Conservation (phyloP, 306 rosid genomes). For the Malus domestica region ASM211411v1 NC_041795.1:36261501-36262000, state of each 20-base stretch:
- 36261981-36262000: conserved; percentile 8
- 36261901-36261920: conserved; percentile 62
- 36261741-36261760: conserved; percentile 45
- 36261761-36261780: conserved; percentile 69
- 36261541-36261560: neutral
- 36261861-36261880: conserved; percentile 35
- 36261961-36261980: conserved; percentile 32
- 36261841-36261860: conserved; percentile 38
- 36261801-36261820: conserved; percentile 68
- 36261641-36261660: neutral
- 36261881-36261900: conserved; percentile 89
- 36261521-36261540: neutral
- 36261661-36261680: conserved; percentile 46
- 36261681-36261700: conserved; percentile 5
- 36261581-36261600: neutral
- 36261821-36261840: conserved; percentile 74
- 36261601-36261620: neutral
- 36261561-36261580: neutral
- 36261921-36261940: conserved; percentile 61
- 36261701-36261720: conserved; percentile 79
- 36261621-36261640: neutral
- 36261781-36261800: conserved; percentile 47
- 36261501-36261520: no score
- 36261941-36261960: conserved; percentile 43
- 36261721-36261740: conserved; percentile 80